Base-by-base conservation (phyloP, 1,284 basidiomycete genomes). In the Hemileia vastatrix region DNA sequence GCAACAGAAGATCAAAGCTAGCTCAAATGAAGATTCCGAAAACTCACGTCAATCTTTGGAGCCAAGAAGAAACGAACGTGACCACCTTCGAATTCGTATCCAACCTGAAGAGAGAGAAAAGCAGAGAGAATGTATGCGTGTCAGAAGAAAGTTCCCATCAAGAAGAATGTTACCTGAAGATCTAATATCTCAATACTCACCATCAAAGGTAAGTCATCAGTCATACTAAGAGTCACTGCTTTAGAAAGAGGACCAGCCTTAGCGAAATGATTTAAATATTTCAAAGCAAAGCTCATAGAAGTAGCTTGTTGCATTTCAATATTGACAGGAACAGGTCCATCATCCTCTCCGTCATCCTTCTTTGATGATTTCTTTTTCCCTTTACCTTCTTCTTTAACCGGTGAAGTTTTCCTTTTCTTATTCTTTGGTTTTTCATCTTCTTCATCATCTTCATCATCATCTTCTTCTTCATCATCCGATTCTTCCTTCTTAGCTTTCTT, bases 211-310 rank as follows among this genome's bases (percentile, higher is more conserved):
- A 94, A 88, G 54, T 94, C 90, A 72, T 88, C 90, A 75, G 84
- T 87, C 85, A 93, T 86, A 83, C 87, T 87, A 49, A 93, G 81
- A 70, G 83, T 82, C 44, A 92, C 90, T 23, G 81, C 81, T 66
- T 81, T 81, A 11, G 84, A 83, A 44, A 98, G 79, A n/a, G 85
- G 82, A 0, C 87, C 81, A 66, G 88, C 90, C 82, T 97, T 98
- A 64, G 90, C 85, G 77, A 98, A 98, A 80, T 95, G 96, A 77
- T 88, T 84, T 31, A 98, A 84, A 78, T 97, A 98, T 78, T 98
- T 97, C 73, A 97, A 81, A 36, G 88, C 91, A 80, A 98, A 98
- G 1, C 92, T 96, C 61, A 97, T 81, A 47, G 85, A 86, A 68
- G 97, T 94, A 68, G 89, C 85, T 77, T 88, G 86, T n/a, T n/a